A percentile compares a stretch with the other conserved stretches of the same genome.
phyloP scores from a whole-genome alignment of 2,329 filamentous ascomycete genomes.

The Akanthomyces dipterigenus region DNA sequence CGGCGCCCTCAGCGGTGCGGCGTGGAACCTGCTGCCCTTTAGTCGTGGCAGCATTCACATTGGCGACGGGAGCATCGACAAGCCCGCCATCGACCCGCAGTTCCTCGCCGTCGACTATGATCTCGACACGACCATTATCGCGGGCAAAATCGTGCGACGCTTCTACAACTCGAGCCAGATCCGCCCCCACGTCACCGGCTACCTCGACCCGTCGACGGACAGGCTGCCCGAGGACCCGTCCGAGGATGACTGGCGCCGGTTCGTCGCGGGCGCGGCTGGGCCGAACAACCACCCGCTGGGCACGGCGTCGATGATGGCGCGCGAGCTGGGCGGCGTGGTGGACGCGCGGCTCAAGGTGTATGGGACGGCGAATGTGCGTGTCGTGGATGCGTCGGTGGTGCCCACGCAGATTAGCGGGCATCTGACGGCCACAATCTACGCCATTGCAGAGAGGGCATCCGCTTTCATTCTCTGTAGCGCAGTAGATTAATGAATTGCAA shows the following conservation, averaged over 20 bases:
- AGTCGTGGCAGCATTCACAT: constrained; percentile 36
- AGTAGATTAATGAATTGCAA: too few species aligned
- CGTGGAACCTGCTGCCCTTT: constrained; percentile 32
- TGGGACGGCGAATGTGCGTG: constrained; percentile 11
- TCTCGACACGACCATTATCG: constrained; percentile 20
- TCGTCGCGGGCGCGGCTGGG: constrained; percentile 15
- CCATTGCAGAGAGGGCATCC: constrained; percentile 10
- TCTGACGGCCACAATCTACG: constrained; percentile 11
- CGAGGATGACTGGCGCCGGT: constrained; percentile 22
- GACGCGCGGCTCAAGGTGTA: constrained; percentile 6
- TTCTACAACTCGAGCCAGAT: constrained; percentile 27
- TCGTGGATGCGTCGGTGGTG: constrained; percentile 13
- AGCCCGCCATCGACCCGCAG: constrained; percentile 31
- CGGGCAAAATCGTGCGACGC: constrained; percentile 23
- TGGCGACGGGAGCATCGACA: constrained; percentile 24
- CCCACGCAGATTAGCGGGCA: constrained; percentile 13
- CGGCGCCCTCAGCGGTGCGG: constrained; percentile 28
- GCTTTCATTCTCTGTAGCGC: background rate
- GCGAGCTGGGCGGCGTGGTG: constrained; percentile 10
- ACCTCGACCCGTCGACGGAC: constrained; percentile 17
- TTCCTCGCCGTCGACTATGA: constrained; percentile 32
- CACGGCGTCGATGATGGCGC: constrained; percentile 5
- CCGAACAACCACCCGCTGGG: background rate
- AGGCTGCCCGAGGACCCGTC: constrained; percentile 23
- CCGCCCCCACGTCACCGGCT: constrained; percentile 14